phyloP scores from a whole-genome alignment of 768 basidiomycete species.

The Auriscalpium vulgare region DNA sequence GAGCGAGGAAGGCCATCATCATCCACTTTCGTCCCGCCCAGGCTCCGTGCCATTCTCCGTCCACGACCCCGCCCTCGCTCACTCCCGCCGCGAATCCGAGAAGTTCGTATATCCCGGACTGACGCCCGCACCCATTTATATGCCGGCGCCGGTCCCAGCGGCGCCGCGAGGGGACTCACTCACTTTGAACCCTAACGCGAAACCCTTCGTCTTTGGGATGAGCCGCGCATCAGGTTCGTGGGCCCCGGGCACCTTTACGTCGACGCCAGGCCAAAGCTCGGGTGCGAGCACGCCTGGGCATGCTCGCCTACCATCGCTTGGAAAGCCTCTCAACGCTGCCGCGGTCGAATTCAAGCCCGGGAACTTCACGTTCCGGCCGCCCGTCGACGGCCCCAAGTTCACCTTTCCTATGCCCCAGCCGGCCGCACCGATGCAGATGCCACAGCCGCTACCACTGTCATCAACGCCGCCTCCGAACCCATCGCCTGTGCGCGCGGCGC shows the following conservation, averaged over 20 bases:
- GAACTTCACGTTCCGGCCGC: slow-evolving; percentile 71
- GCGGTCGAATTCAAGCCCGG: slow-evolving; percentile 78
- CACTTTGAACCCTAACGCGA: slow-evolving; percentile 69
- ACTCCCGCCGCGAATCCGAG: slow-evolving; percentile 45
- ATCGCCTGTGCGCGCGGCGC: slow-evolving; percentile 32
- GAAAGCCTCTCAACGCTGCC: slow-evolving; percentile 68
- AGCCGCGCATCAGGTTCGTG: slow-evolving; percentile 28
- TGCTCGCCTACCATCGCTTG: slow-evolving; percentile 36
- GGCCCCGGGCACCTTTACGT: slow-evolving; percentile 17
- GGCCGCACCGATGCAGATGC: slow-evolving; percentile 22
- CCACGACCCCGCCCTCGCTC: slow-evolving; percentile 55
- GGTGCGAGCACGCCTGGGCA: slow-evolving; percentile 19
- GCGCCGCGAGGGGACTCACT: slow-evolving; percentile 17
- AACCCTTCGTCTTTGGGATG: slow-evolving; percentile 74
- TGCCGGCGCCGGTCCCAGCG: slow-evolving; percentile 11
- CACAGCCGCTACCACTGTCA: slow-evolving; percentile 28
- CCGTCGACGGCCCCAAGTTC: slow-evolving; percentile 57
- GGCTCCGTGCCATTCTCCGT: slow-evolving; percentile 53
- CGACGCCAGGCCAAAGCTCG: background rate
- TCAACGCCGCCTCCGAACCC: slow-evolving; percentile 26
- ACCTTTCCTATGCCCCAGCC: slow-evolving; percentile 24
- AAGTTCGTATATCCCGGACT: slow-evolving; percentile 29
- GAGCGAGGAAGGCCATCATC: slow-evolving; percentile 56
- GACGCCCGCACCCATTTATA: slow-evolving; percentile 7
- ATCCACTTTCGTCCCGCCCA: slow-evolving; percentile 15